Conservation (phyloP, 2,329 filamentous ascomycete genomes). For the Colletotrichum endophyticum region DNA sequence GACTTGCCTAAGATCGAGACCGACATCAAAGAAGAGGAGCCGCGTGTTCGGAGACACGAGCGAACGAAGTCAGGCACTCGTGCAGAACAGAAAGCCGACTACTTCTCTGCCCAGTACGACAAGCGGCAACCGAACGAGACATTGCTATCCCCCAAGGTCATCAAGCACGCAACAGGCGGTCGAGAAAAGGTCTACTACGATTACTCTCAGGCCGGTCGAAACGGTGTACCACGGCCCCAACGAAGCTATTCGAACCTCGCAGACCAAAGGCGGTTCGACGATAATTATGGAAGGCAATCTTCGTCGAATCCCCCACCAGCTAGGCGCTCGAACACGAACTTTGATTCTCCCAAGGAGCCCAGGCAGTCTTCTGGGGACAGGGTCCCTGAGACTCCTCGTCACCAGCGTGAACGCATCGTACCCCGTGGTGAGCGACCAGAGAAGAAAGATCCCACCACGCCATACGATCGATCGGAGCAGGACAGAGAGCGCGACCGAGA, state of each 20-base stretch:
- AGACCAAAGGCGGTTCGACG: slow-evolving; percentile 28
- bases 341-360: slow-evolving; percentile 29
- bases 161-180: slow-evolving; percentile 43
- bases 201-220: slow-evolving; percentile 21
- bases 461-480: slow-evolving; percentile 27
- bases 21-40: slow-evolving; percentile 30
- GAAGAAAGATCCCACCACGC: slow-evolving; percentile 36
- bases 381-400: slow-evolving; percentile 28
- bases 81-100: slow-evolving; percentile 34
- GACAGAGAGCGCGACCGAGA: slow-evolving; percentile 11
- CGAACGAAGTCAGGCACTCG: slow-evolving; percentile 39
- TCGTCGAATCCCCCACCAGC: slow-evolving; percentile 25
- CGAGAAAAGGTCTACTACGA: slow-evolving; percentile 49
- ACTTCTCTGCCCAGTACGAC: slow-evolving; percentile 30
- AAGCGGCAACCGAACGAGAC: slow-evolving; percentile 34
- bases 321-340: slow-evolving; percentile 29
- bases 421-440: slow-evolving; percentile 19
- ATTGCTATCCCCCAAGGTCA: slow-evolving; percentile 46
- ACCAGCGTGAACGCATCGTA: slow-evolving; percentile 12
- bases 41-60: slow-evolving; percentile 31
- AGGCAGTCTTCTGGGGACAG: slow-evolving; percentile 38
- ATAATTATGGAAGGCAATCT: slow-evolving; percentile 30
- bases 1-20: slow-evolving; percentile 53
- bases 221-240: slow-evolving; percentile 31
- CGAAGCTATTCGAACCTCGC: slow-evolving; percentile 33